Conservation (phyloP, 345 rosid species). For the Anastatica hierochuntica region DNA sequence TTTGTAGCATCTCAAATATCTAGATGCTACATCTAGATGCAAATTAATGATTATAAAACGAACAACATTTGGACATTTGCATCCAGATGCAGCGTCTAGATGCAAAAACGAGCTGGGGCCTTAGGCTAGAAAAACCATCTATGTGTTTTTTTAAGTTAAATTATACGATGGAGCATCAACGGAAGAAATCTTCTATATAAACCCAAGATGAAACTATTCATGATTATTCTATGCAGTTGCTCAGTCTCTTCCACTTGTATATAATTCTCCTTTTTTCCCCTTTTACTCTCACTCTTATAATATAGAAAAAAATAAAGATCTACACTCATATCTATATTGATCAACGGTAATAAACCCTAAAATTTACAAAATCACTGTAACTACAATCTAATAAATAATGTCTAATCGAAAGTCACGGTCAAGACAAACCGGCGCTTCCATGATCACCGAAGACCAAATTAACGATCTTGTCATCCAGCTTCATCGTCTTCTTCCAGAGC, state of each 20-base stretch:
- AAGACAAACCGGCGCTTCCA: conserved; percentile 54
- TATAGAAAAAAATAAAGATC: neutral
- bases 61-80: too few species aligned
- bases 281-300: neutral
- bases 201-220: conserved; percentile 14
- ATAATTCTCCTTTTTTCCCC: neutral
- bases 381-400: conserved; percentile 29
- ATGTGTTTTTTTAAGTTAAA: neutral
- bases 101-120: too few species aligned
- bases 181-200: conserved; percentile 17
- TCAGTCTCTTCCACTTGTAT: neutral
- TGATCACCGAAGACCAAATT: conserved; percentile 88
- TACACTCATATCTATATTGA: neutral
- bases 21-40: too few species aligned
- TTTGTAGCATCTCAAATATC: too few species aligned
- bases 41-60: too few species aligned
- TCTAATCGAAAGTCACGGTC: conserved; percentile 78
- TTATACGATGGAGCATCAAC: neutral
- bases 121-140: too few species aligned
- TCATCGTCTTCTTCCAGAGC: conserved; percentile 82
- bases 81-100: too few species aligned
- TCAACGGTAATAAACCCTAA: neutral
- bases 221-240: conserved; percentile 10
- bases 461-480: conserved; percentile 76
- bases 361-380: neutral